Conservation (phyloP, 345 rosid species). For the Balakata baccata region DNA sequence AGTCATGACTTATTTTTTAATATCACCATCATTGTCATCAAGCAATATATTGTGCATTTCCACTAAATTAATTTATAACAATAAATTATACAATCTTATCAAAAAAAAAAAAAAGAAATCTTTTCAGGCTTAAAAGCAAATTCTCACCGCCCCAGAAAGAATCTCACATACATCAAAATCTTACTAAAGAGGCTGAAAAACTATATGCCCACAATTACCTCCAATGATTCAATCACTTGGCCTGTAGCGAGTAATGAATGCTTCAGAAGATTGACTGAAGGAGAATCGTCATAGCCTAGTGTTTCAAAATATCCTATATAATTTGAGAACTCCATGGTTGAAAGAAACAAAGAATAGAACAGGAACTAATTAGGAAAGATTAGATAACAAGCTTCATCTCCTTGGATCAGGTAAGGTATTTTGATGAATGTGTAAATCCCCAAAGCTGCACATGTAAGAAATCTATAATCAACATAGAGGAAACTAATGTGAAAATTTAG, state of each 20-base stretch:
- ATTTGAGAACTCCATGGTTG: not conserved
- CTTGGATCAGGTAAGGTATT: slow-evolving; percentile 31
- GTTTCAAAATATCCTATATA: not conserved
- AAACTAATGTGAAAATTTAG: not conserved
- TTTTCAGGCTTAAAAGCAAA: no score
- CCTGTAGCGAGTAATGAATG: not conserved
- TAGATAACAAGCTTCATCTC: slow-evolving; percentile 2
- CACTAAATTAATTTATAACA: no score
- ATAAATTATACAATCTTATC: no score
- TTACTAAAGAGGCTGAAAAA: not conserved
- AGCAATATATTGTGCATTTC: no score
- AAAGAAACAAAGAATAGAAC: slow-evolving; percentile 27
- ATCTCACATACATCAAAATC: not conserved
- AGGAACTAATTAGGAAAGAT: not conserved
- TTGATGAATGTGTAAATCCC: slow-evolving; percentile 71
- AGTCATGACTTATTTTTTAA: no score
- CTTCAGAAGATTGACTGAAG: not conserved
- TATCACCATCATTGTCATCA: no score
- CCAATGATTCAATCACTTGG: no score
- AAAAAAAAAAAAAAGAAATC: no score
- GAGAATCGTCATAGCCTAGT: not conserved
- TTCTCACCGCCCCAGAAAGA: no score
- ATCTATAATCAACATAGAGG: not conserved
- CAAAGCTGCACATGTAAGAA: slow-evolving; percentile 60
- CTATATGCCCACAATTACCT: not conserved